These are phyloP conservation scores for Diplosphaera chodatii DNA, from an alignment of 139 green algal genomes.

Conservation along the genomic window DNA sequence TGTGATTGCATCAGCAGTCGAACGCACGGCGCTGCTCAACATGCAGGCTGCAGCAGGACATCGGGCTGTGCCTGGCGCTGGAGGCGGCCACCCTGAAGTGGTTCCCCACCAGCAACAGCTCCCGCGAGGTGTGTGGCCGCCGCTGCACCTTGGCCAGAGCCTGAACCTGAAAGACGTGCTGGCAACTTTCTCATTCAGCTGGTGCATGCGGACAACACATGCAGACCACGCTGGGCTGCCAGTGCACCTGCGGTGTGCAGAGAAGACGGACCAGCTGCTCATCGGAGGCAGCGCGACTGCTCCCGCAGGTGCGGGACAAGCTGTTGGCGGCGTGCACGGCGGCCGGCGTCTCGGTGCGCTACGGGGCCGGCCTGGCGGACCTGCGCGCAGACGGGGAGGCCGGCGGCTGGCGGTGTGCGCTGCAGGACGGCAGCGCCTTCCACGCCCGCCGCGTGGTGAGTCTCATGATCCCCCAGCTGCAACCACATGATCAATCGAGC, in stretches of 20 bases:
- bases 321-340: conserved; percentile 60
- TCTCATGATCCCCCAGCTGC: not conserved
- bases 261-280: no score
- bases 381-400: conserved; percentile 6
- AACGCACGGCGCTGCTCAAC: no score
- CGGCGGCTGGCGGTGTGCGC: conserved; percentile 6
- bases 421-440: conserved; percentile 9
- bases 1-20: no score
- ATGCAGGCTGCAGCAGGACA: conserved; percentile 43
- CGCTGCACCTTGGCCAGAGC: no score
- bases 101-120: conserved; percentile 73
- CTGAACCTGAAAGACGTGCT: no score
- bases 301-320: conserved; percentile 31
- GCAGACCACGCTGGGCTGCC: no score
- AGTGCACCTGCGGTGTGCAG: no score
- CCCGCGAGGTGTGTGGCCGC: conserved; percentile 71
- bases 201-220: no score
- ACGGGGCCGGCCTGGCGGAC: conserved; percentile 37
- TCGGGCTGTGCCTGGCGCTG: conserved; percentile 57
- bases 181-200: no score
- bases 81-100: conserved; percentile 72
- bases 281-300: no score
- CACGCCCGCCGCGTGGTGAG: conserved; percentile 4
- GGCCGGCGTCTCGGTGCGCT: conserved; percentile 29
- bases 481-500: no score